phyloP scores from a whole-genome alignment of 2,329 filamentous ascomycete species.

The Talaromyces albobiverticillius region DNA sequence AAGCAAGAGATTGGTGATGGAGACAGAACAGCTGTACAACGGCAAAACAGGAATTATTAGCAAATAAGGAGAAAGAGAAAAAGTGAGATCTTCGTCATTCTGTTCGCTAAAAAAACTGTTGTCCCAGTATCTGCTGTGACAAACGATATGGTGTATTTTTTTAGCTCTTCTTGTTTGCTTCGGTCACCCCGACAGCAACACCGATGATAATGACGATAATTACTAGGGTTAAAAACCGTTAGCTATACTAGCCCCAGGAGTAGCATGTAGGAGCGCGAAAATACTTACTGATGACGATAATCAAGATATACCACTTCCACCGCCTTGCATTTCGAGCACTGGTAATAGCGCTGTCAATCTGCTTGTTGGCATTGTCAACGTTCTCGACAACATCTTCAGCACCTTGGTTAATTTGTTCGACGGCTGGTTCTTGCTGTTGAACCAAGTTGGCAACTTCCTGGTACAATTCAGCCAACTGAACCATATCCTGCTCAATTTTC shows the following conservation, averaged over 20 bases:
- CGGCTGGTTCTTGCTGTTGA: conserved; percentile 77
- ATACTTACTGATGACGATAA: conserved; percentile 60
- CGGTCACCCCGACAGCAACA: conserved; percentile 50
- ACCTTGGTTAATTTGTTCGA: conserved; percentile 80
- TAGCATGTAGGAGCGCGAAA: conserved; percentile 2
- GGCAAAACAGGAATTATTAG: conserved; percentile 1
- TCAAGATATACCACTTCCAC: conserved; percentile 97
- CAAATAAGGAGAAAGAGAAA: not conserved
- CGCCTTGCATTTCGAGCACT: conserved; percentile 76
- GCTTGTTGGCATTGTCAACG: conserved; percentile 77
- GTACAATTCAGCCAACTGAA: conserved; percentile 83
- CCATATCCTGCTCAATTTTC: conserved; percentile 89
- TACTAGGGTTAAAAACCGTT: conserved; percentile 42
- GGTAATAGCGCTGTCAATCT: conserved; percentile 76
- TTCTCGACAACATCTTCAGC: conserved; percentile 82
- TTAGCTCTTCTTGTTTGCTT: conserved; percentile 33
- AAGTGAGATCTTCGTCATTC: not conserved
- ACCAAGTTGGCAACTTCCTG: conserved; percentile 84
- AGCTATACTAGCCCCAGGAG: conserved; percentile 8
- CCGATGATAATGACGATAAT: conserved; percentile 55
- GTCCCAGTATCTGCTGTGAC: conserved; percentile 18
- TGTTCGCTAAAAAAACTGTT: not conserved
- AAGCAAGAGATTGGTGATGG: not conserved
- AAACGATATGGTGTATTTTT: not conserved
- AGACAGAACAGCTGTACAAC: conserved; percentile 9